These are phyloP conservation scores for Aspergillus baeticus DNA, from an alignment of 495 filamentous ascomycete species.

Conservation along the genomic window DNA sequence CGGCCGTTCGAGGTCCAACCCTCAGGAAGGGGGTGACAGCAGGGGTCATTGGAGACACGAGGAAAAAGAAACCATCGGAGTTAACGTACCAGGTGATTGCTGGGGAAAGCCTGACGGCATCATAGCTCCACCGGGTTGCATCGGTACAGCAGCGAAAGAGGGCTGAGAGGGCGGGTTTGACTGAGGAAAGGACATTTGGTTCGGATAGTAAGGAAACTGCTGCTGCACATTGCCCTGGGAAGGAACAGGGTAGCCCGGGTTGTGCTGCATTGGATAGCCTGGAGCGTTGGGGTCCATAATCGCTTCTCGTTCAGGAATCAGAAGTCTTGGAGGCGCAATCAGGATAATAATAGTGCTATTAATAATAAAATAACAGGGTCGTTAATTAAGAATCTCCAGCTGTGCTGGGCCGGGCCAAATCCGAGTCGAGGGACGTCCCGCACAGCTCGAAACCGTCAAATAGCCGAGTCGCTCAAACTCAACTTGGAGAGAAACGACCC, in stretches of 20 bases:
- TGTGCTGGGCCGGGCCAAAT: neutral
- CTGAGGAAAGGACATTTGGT: conserved; percentile 40
- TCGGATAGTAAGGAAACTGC: conserved; percentile 44
- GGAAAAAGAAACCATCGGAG: neutral
- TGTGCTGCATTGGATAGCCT: conserved; percentile 36
- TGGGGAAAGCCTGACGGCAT: conserved; percentile 43
- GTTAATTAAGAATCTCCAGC: conserved; percentile 2
- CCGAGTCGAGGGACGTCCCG: neutral
- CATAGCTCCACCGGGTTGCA: conserved; percentile 47
- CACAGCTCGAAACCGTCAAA: neutral
- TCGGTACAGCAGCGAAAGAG: conserved; percentile 40
- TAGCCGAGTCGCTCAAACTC: too few species aligned
- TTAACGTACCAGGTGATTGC: conserved; percentile 38
- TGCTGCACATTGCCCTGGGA: conserved; percentile 32
- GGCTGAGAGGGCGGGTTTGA: conserved; percentile 32
- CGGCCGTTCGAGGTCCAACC: neutral
- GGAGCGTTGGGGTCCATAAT: conserved; percentile 45
- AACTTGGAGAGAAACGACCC: neutral
- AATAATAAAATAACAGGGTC: conserved; percentile 6
- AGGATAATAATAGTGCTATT: conserved; percentile 7
- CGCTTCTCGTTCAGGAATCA: conserved; percentile 7
- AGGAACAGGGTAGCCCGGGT: conserved; percentile 38
- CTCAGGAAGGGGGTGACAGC: neutral
- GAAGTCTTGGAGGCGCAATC: conserved; percentile 5
- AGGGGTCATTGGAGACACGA: neutral